Evolutionary conservation across 129 eudicot species (phyloP), one percentile per base, ranked within the genome.

Genomic region (Pulicaria dysenterica): DNA sequence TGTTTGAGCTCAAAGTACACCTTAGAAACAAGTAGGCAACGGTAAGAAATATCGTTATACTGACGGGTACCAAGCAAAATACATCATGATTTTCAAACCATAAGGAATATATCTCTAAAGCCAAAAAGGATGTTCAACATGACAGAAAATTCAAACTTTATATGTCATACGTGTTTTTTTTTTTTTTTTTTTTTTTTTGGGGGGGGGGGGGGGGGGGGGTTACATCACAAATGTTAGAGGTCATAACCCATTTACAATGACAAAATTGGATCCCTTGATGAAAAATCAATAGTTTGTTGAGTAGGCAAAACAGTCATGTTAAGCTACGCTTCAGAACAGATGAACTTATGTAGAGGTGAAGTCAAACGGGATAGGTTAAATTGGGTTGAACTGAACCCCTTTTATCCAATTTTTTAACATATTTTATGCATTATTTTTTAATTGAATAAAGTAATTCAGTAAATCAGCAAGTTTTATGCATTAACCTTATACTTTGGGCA

Each of bases 1-100:
- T 86, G 93, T 82, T 87, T 87, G 63, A 94, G 96, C 77, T 94
- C 98, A 81, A 94, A 87, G 83, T 81, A 84, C 68, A 94, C 98
- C 98, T 94, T 67, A 60, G 53, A 61, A 78, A 54, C 76, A 73
- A 76, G 43, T 24, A 24, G 2, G 2, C 31, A 24, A 24, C 31
- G 31, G 42, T 56, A 43, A 8, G 9, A 60, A 3, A 47, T 14
- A 8, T 12, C 40, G 39, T 66, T 61, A 16, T 43, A 38, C 13
- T 6, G 56, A 45, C 15, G 40, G 14, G 12, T 53, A 60, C 15
- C 54, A 76, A 38, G 58, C 43, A 39, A 34, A 75, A 56, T 37
- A 4, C 50, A 46, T 19, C 61, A 73, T 6, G 8, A 49, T 63
- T 47, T 50, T 38, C 14, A 73, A 5, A 54, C 46, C 16, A 16